Conservation (phyloP, 139 green algal species). For the Astrephomene gubernaculifera region DNA sequence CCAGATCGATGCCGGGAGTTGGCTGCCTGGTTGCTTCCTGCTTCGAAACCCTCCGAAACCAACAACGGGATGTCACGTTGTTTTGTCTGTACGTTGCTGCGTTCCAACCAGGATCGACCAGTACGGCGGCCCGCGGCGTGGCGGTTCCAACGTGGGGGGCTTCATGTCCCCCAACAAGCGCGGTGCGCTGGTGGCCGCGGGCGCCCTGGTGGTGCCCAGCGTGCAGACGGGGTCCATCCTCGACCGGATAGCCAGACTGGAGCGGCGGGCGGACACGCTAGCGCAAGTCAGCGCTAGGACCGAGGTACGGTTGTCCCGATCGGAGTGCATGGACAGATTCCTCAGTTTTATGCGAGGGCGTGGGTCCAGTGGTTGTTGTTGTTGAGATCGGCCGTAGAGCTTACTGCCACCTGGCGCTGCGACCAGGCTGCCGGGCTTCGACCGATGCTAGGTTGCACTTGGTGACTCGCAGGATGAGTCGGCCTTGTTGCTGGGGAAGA, state of each 20-base stretch:
- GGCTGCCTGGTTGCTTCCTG: too few relatives aligned
- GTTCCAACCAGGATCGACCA: not conserved
- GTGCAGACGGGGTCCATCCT: constrained; percentile 23
- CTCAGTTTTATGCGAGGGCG: too few relatives aligned
- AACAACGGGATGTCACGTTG: too few relatives aligned
- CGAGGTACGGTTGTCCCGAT: constrained; percentile 30
- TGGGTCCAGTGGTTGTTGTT: too few relatives aligned
- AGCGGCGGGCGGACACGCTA: constrained; percentile 50
- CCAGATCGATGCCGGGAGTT: too few relatives aligned
- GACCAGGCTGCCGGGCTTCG: too few relatives aligned
- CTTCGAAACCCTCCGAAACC: not conserved
- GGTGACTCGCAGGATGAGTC: constrained; percentile 20
- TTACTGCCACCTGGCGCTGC: too few relatives aligned
- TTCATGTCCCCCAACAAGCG: constrained; percentile 22
- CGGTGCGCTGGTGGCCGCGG: not conserved
- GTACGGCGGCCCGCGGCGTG: constrained; percentile 7
- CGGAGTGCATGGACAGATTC: too few relatives aligned
- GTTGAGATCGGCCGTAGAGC: too few relatives aligned
- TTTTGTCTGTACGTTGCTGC: not conserved
- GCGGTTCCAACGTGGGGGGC: not conserved
- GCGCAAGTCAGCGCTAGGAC: constrained; percentile 2
- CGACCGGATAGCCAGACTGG: constrained; percentile 45
- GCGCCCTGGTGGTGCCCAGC: constrained; percentile 7
- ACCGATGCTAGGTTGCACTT: too few relatives aligned
- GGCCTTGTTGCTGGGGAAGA: not conserved